Evolutionary conservation across 2,329 filamentous ascomycete genomes (phyloP), one percentile per base, ranked within the genome.

Genomic region (Chrysoporthe puriensis): DNA sequence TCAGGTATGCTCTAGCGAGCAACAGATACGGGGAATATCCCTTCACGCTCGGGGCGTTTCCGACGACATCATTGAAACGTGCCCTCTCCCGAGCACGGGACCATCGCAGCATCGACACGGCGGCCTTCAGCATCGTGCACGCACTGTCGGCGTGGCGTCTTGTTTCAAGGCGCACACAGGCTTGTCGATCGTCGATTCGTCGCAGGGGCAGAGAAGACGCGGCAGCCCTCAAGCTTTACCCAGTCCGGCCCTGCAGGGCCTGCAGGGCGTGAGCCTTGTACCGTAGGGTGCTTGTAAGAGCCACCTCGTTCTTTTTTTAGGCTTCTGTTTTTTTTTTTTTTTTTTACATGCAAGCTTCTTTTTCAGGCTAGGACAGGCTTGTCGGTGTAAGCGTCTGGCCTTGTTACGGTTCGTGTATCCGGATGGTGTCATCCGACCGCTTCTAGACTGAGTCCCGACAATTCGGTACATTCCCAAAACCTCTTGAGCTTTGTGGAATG

Each of bases 1-100:
- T 61, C 66, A 59, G 54, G 18, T 56, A 43, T 54, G 21, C 13
- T 43, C 42, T 21, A 36, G 21, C 46, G 36, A n/a, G 44, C 26
- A n/a, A 18, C 26, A 62, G 50, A 26, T 26, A 26, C 26, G 54
- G 64, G 64, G 64, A 62, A 50, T 36, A 63, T 43, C 46, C 66
- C 59, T 48, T 9, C 18, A 42, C 43, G 13, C 16, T 8, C 8
- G 18, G 26, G 26, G n/a, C 16, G 44, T 18, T 34, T 8, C 21
- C 32, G n/a, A 40, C 32, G 13, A 62, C 13, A 21, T 50, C 13
- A 48, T n/a, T 36, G 44, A 40, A 18, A 50, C 50, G 32, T 9
- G 5, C 60, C n/a, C 6, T 50, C 8, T 44, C 16, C 26, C 34
- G 44, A 46, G 16, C 50, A 26, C 46, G 34, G 44, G n/a, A 9